Conservation (phyloP, 257 asterid genomes). For the Thymus mandschuricus region DNA sequence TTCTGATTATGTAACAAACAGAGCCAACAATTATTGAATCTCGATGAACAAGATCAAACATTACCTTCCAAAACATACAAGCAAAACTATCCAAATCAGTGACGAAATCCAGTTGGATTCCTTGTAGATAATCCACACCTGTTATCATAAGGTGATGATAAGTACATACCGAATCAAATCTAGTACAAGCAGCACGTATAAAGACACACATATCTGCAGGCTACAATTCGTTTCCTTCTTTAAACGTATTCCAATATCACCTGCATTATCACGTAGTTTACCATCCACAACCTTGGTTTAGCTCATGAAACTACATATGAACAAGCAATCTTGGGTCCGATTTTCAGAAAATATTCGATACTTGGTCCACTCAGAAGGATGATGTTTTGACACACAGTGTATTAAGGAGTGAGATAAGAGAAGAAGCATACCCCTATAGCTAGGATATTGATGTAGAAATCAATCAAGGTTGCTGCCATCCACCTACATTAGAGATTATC, state of each 20-base stretch:
- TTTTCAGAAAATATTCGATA: not conserved
- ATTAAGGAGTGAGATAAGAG: conserved; percentile 18
- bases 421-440: conserved; percentile 58
- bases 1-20: not conserved
- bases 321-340: not conserved
- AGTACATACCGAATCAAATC: not conserved
- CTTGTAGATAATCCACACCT: conserved; percentile 82
- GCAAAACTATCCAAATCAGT: conserved; percentile 59
- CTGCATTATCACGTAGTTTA: not conserved
- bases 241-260: not conserved
- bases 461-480: conserved; percentile 77
- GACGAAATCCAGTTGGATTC: conserved; percentile 66
- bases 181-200: not conserved
- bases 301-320: not conserved
- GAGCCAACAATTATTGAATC: not conserved
- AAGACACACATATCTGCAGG: not conserved
- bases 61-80: conserved; percentile 83
- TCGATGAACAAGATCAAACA: conserved; percentile 3
- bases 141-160: conserved; percentile 25
- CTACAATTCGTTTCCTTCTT: not conserved
- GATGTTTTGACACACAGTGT: not conserved
- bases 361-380: conserved; percentile 3
- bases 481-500: conserved; percentile 52
- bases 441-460: conserved; percentile 62
- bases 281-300: not conserved